Evolutionary conservation across 2,329 filamentous ascomycete genomes (phyloP).

Genomic region (Endoconidiophora laricicola): DNA sequence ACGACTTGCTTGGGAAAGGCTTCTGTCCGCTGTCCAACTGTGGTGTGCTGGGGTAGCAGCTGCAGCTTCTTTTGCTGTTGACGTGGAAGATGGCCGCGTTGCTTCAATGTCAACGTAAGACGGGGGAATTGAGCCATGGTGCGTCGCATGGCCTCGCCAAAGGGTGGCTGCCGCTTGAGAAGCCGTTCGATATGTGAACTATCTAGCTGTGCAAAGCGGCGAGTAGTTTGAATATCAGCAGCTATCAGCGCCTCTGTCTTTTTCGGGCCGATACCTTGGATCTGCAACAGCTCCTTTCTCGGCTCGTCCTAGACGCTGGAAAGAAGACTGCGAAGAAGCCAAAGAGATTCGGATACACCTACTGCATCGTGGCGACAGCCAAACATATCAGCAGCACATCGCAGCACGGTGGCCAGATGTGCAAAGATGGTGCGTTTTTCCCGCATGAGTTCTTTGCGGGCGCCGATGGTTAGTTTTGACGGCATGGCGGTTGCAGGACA

Average conservation of each 20-base stretch:
- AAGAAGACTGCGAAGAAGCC: conserved; percentile 59
- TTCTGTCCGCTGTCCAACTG: conserved; percentile 18
- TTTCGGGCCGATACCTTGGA: conserved; percentile 61
- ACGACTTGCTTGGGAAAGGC: conserved; percentile 17
- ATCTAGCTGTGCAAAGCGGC: conserved; percentile 50
- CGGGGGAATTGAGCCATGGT: conserved; percentile 53
- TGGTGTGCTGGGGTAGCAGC: conserved; percentile 4
- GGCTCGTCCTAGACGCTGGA: conserved; percentile 70
- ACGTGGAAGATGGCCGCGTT: conserved; percentile 1
- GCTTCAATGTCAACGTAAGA: conserved; percentile 23
- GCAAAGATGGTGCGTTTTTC: conserved; percentile 21
- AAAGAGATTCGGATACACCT: conserved; percentile 51
- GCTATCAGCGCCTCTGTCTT: conserved; percentile 57
- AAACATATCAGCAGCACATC: conserved; percentile 24
- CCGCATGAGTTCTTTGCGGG: conserved; percentile 11
- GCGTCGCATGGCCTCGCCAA: conserved; percentile 53
- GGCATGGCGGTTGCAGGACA: conserved; percentile 47
- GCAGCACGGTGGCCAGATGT: conserved; percentile 21
- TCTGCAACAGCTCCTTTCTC: conserved; percentile 64
- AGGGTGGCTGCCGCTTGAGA: conserved; percentile 66
- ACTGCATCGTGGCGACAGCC: conserved; percentile 40
- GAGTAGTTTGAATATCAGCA: conserved; percentile 54
- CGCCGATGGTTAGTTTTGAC: conserved; percentile 24
- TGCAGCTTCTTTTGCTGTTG: no score
- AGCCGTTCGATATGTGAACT: conserved; percentile 59